A percentile compares a stretch with the other conserved stretches of the same genome.
Conservation (phyloP, 345 rosid genomes). For the Schrenkiella parvula region DNA sequence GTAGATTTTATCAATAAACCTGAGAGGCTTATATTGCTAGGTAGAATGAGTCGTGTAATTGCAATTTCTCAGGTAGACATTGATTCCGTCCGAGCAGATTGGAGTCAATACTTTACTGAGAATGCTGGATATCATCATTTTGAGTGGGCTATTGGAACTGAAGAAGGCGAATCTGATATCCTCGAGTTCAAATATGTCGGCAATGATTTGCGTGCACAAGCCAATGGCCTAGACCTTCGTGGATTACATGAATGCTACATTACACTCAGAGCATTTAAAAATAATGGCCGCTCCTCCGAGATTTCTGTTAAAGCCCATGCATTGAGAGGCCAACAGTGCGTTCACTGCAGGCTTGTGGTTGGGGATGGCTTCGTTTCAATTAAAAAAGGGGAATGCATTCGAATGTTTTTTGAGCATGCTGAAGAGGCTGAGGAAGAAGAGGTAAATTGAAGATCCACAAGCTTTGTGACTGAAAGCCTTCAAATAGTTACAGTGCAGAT, state of each 20-base stretch:
- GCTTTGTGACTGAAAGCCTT: constrained; percentile 8
- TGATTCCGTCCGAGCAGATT: constrained; percentile 76
- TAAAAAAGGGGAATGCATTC: constrained; percentile 74
- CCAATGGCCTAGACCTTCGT: constrained; percentile 65
- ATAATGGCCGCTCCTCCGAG: constrained; percentile 77
- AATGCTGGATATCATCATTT: constrained; percentile 77
- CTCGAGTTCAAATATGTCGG: constrained; percentile 84
- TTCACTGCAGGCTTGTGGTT: constrained; percentile 87
- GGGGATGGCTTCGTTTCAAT: constrained; percentile 91
- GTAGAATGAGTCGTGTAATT: constrained; percentile 8
- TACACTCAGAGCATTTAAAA: constrained; percentile 78
- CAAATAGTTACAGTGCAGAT: not conserved
- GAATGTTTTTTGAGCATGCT: constrained; percentile 88
- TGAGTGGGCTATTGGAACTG: constrained; percentile 96
- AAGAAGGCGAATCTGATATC: constrained; percentile 84
- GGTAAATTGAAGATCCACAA: constrained; percentile 41
- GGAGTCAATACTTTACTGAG: constrained; percentile 75
- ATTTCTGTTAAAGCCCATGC: constrained; percentile 89
- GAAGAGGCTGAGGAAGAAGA: constrained; percentile 99
- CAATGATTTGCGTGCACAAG: constrained; percentile 54
- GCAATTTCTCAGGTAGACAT: constrained; percentile 58
- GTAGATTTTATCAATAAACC: not conserved
- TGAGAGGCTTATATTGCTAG: constrained; percentile 4
- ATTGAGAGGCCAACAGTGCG: constrained; percentile 75
- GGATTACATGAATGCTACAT: constrained; percentile 67